Percentiles rank a stretch among this genome's conserved stretches.
phyloP scores from a whole-genome alignment of 805 yeast genomes.

The Candida tallmaniae region DNA sequence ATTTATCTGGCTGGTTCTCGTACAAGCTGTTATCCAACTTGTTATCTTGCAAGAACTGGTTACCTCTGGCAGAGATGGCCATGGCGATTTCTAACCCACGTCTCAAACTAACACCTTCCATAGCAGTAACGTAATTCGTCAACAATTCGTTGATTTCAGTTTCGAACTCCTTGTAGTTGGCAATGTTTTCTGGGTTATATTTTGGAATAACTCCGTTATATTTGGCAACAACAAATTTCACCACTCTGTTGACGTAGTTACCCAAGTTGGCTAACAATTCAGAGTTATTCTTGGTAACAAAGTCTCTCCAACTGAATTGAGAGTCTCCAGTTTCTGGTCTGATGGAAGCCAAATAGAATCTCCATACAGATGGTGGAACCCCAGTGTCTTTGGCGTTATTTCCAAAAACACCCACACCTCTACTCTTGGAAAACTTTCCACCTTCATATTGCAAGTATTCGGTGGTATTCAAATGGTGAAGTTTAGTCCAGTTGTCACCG shows the following conservation, averaged over 20 bases:
- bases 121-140: constrained; percentile 55
- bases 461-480: constrained; percentile 88
- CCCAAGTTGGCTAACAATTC: constrained; percentile 95
- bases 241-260: constrained; percentile 90
- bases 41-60: constrained; percentile 92
- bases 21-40: constrained; percentile 86
- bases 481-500: constrained; percentile 80
- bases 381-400: constrained; percentile 95
- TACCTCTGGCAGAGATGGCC: constrained; percentile 90
- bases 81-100: constrained; percentile 89
- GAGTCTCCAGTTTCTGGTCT: constrained; percentile 97
- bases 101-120: constrained; percentile 79
- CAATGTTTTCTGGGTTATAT: constrained; percentile 45
- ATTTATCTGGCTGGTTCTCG: constrained; percentile 66
- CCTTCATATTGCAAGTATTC: constrained; percentile 97
- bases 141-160: constrained; percentile 62
- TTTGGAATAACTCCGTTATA: constrained; percentile 87
- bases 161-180: constrained; percentile 43
- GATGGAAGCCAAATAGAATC: constrained; percentile 87
- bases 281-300: constrained; percentile 87
- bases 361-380: constrained; percentile 89
- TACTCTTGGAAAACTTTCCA: constrained; percentile 96
- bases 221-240: constrained; percentile 85
- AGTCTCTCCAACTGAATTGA: constrained; percentile 96
- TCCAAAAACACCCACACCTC: constrained; percentile 97